These are phyloP conservation scores for Sarocladium brachiariae DNA, from an alignment of 2,329 filamentous ascomycete genomes.

Conservation along the genomic window DNA sequence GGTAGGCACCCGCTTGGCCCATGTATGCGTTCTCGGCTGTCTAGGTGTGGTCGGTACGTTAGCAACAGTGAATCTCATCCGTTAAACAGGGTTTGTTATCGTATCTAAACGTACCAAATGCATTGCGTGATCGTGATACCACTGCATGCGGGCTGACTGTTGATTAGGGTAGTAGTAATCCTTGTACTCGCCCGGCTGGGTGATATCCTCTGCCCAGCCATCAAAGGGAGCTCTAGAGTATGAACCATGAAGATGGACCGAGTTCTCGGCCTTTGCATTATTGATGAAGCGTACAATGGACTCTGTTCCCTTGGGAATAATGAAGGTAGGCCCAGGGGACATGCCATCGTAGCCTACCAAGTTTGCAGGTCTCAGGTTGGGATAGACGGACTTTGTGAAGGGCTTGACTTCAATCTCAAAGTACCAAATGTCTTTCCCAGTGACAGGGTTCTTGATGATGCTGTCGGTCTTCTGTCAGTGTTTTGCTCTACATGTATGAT, in stretches of 20 bases:
- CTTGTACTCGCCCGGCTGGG: slow-evolving; percentile 45
- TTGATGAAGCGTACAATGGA: slow-evolving; percentile 48
- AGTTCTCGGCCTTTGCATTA: slow-evolving; percentile 33
- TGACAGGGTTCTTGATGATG: slow-evolving; percentile 28
- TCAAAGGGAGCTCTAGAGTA: slow-evolving; percentile 26
- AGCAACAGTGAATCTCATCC: background rate
- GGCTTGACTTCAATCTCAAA: slow-evolving; percentile 28
- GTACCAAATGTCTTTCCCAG: slow-evolving; percentile 28
- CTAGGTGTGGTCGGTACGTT: too few relatives aligned
- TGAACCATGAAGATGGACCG: slow-evolving; percentile 50
- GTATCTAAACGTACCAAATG: slow-evolving; percentile 17
- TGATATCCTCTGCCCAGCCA: slow-evolving; percentile 15
- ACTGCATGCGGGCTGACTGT: slow-evolving; percentile 43
- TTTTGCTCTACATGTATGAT: slow-evolving; percentile 24
- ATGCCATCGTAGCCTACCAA: slow-evolving; percentile 48
- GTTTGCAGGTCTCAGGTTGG: slow-evolving; percentile 23
- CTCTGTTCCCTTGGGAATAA: slow-evolving; percentile 41
- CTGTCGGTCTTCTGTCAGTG: slow-evolving; percentile 13
- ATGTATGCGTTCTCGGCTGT: slow-evolving; percentile 50
- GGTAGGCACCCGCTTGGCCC: slow-evolving; percentile 50
- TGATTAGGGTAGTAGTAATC: slow-evolving; percentile 57
- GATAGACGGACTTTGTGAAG: slow-evolving; percentile 29
- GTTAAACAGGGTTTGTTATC: background rate
- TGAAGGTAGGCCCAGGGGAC: slow-evolving; percentile 46
- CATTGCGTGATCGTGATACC: slow-evolving; percentile 47